Base-by-base conservation (phyloP, 257 asterid genomes). In the Nicotiana undulata region DNA sequence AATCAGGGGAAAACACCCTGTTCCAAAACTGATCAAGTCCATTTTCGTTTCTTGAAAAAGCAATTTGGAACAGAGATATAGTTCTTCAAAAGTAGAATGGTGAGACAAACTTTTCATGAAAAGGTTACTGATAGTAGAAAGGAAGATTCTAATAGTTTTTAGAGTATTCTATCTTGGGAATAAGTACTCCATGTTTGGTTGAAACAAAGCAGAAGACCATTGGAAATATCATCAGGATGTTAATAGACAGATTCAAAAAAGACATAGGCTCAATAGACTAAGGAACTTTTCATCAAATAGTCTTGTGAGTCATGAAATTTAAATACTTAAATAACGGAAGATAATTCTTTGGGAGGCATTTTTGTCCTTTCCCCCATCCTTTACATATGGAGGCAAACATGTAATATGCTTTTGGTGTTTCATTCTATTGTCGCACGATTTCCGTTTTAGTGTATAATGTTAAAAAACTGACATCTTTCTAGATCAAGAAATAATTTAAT, bases 211-310 rank as follows among this genome's bases (percentile, higher is more conserved):
- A 83, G 79, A 77, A 78, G 40, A 80, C 37, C 83, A 82, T 89
- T 81, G 90, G 84, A 82, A 81, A 82, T 67, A 88, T 88, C 91
- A 63, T 78, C n/a, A 49, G 20, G 6, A 49, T 79, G n/a, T 78
- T 64, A 72, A 80, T 37, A 82, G 85, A 86, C 86, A 84, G 80
- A 82, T 55, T n/a, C 58, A 29, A 4, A 63, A 49, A 74, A 61
- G 79, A 74, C 79, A 74, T 44, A 49, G 29, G 26, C 20, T 13
- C 9, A 26, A 12, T 63, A 63, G 9, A 12, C n/a, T 26, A 1
- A 24, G 0, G 28, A 74, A 15, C 16, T 24, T 70, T 74, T 49
- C 40, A 29, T 49, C 24, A 15, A 44, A 13, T 46, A 26, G 61
- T 49, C 20, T 49, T 16, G 61, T 2, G 9, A 74, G 6, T 49